Conservation (phyloP, 805 yeast species). For the Cyberlindnera amylophila region DNA sequence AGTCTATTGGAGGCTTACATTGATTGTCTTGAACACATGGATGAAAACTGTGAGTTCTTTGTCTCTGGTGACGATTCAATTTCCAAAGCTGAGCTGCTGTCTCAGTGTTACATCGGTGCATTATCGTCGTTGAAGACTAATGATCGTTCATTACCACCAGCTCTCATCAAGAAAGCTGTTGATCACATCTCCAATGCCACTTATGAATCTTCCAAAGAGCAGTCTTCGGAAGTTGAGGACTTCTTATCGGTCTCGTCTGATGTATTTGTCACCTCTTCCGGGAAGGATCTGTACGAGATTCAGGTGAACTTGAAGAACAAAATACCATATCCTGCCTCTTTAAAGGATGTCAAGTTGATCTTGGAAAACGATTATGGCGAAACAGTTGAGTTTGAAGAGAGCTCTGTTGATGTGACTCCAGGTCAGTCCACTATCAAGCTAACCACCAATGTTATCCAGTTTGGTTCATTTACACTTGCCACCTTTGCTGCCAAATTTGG, state of each 20-base stretch:
- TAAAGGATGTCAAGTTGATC: constrained; percentile 19
- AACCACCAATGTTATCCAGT: constrained; percentile 27
- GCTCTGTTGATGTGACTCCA: neutral
- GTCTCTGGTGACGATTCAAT: neutral
- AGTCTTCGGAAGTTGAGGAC: constrained; percentile 6
- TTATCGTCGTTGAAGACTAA: constrained; percentile 5
- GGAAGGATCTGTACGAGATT: constrained; percentile 14
- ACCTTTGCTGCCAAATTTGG: constrained; percentile 26
- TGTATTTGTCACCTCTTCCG: constrained; percentile 10
- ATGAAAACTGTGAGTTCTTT: constrained; percentile 25
- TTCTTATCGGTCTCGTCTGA: constrained; percentile 10
- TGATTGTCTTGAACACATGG: constrained; percentile 54
- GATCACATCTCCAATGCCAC: constrained; percentile 1
- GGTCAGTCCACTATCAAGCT: constrained; percentile 18
- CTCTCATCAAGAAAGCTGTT: constrained; percentile 9
- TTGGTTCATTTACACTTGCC: constrained; percentile 34
- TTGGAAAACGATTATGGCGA: constrained; percentile 17
- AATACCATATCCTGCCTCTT: constrained; percentile 2
- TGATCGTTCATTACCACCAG: neutral
- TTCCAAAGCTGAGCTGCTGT: constrained; percentile 2
- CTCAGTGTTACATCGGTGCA: constrained; percentile 6
- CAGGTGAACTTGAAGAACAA: constrained; percentile 5
- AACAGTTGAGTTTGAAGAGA: constrained; percentile 4
- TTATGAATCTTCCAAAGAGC: neutral
- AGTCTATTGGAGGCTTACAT: constrained; percentile 63